Evolutionary conservation across 371 early-diverging fungal species (phyloP), one percentile per base, ranked within the genome.

Genomic region (Paraphysoderma sedebokerense): DNA sequence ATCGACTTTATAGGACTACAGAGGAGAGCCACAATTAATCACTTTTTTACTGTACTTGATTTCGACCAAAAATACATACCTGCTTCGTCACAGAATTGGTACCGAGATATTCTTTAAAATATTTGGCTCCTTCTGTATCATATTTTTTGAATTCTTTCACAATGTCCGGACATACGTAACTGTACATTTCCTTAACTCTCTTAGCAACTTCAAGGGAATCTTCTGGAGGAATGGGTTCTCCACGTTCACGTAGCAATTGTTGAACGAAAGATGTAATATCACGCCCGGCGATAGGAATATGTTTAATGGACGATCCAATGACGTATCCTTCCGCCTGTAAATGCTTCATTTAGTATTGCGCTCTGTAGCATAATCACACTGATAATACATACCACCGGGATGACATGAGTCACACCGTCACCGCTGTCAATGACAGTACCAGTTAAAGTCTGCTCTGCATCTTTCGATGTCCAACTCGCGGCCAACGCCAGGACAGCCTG

Each of bases 321-420:
- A 92, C 97, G 65, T 93, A 96, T 37, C 97, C 97, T 55, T 93
- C 95, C 46, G 92, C 92, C 87, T 87, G 57, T n/a, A 6, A 8
- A 13, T 3, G 19, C 24, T n/a, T 35, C n/a, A 23, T 2, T 51
- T 3, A 29, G 34, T 28, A 29, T 55, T 3, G 17, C 17, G 30
- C n/a, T 12, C n/a, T 34, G 12, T 24, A 7, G 35, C 37, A 9
- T 24, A 40, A n/a, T 41, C 24, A 2, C 1, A 26, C 37, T 6
- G 9, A 47, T 8, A 34, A n/a, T 30, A 34, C 74, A 51, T 69
- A 87, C 87, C 48, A 96, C 93, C 24, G 97, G 97, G 55, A 96
- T 96, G 46, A 96, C 92, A 67, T 97, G 97, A 26, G 97, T 95
- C 22, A 97, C 96, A 66, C 97, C 97, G 71, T 95, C 97, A 32